Evolutionary conservation across 2,329 filamentous ascomycete genomes (phyloP).

Genomic region (Arthroderma sp.): DNA sequence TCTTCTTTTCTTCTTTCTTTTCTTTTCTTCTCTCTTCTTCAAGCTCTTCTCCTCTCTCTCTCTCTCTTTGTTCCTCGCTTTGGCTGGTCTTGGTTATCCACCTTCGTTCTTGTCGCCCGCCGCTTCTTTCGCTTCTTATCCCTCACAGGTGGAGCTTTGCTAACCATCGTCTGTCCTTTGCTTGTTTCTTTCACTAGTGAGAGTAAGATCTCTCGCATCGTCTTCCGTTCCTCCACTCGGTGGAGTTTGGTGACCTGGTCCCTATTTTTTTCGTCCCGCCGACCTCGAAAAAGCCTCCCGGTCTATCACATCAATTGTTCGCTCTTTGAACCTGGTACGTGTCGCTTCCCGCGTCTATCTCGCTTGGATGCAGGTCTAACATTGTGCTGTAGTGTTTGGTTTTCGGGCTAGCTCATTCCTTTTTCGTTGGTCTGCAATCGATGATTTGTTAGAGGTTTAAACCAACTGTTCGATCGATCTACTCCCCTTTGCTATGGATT

Average conservation of each 20-base stretch:
- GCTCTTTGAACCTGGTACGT: background rate
- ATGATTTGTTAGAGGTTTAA: slow-evolving; percentile 10
- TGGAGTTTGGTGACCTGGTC: background rate
- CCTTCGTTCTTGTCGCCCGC: background rate
- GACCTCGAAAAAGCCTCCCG: background rate
- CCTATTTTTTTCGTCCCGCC: background rate
- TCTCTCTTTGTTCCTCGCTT: background rate
- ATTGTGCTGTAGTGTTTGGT: slow-evolving; percentile 2
- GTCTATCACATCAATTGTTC: background rate
- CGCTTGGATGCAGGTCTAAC: background rate
- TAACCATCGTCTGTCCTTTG: background rate
- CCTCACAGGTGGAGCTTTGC: background rate
- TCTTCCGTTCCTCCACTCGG: background rate
- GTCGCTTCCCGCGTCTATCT: background rate
- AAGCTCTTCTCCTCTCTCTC: background rate
- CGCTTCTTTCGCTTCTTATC: background rate
- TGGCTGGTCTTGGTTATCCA: slow-evolving; percentile 2
- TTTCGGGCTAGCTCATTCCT: background rate
- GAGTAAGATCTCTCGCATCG: background rate
- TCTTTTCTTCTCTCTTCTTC: background rate
- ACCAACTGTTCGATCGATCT: background rate
- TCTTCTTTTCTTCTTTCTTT: slow-evolving; percentile 7
- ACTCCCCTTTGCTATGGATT: slow-evolving; percentile 24
- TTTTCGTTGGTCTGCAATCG: slow-evolving; percentile 3
- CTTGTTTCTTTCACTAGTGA: background rate